A percentile compares a stretch with the other conserved stretches of the same genome.
phyloP scores from a whole-genome alignment of 805 yeast genomes.

The Priceomyces fermenticarens region DNA sequence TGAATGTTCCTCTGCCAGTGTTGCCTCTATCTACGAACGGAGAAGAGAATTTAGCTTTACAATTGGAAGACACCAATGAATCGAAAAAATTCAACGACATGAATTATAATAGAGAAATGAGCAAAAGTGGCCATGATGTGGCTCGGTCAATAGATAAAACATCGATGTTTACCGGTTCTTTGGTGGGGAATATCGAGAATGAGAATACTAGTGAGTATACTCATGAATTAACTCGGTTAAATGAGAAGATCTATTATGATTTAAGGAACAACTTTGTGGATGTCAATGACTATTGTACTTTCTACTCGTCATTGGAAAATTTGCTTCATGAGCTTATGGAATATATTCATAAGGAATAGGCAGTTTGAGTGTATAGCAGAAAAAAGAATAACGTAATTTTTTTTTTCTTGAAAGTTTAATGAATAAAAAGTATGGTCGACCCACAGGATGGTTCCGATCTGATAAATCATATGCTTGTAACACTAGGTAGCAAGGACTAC shows the following conservation, averaged over 20 bases:
- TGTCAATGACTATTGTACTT: conserved; percentile 43
- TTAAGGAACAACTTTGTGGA: conserved; percentile 42
- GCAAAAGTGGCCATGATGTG: background rate
- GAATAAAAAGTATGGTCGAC: too few relatives aligned
- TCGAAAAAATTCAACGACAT: background rate
- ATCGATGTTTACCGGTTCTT: background rate
- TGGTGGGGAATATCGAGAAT: background rate
- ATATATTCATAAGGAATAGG: conserved; percentile 20
- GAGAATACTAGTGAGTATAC: conserved; percentile 4
- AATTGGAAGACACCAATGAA: background rate
- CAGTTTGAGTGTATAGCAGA: too few relatives aligned
- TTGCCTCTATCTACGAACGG: background rate
- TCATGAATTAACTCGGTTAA: conserved; percentile 30
- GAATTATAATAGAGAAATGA: background rate
- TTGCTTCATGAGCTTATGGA: conserved; percentile 38
- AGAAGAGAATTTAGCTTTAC: conserved; percentile 1
- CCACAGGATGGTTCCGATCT: too few relatives aligned
- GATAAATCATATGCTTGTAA: too few relatives aligned
- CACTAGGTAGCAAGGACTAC: too few relatives aligned
- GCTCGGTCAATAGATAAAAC: background rate
- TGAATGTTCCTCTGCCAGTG: conserved; percentile 44
- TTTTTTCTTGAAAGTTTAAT: too few relatives aligned
- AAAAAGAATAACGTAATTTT: too few relatives aligned
- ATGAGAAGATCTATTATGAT: conserved; percentile 38
- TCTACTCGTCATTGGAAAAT: conserved; percentile 39